Conservation (phyloP, 345 rosid species). For the Cardiospermum halicacabum region DNA sequence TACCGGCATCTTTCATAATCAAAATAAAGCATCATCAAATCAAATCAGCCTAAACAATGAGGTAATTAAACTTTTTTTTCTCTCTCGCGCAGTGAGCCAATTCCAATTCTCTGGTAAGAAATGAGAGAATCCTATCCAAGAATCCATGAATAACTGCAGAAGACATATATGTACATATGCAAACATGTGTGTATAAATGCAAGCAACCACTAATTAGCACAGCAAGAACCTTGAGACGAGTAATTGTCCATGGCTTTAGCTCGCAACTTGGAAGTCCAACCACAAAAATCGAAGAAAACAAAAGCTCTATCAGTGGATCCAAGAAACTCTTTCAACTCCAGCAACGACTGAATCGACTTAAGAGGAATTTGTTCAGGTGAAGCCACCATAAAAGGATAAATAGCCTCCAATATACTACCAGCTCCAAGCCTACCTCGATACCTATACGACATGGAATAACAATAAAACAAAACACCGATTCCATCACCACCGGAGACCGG, state of each 20-base stretch:
- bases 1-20: too few relatives aligned
- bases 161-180: too few relatives aligned
- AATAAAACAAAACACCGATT: slow-evolving; percentile 49
- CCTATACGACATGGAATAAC: slow-evolving; percentile 57
- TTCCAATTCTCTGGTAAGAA: too few relatives aligned
- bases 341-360: slow-evolving; percentile 30
- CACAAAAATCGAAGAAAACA: slow-evolving; percentile 73
- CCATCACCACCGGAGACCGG: slow-evolving; percentile 63
- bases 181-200: neutral
- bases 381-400: slow-evolving; percentile 41
- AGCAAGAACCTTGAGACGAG: slow-evolving; percentile 24
- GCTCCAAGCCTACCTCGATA: slow-evolving; percentile 70
- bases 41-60: too few relatives aligned
- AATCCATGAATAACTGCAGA: too few relatives aligned
- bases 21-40: too few relatives aligned
- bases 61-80: too few relatives aligned
- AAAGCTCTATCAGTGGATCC: slow-evolving; percentile 78
- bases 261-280: slow-evolving; percentile 61
- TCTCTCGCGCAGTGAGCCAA: too few relatives aligned
- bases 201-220: neutral
- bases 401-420: slow-evolving; percentile 43
- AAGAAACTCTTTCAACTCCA: slow-evolving; percentile 53
- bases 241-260: slow-evolving; percentile 35
- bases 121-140: too few relatives aligned
- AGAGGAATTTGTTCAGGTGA: slow-evolving; percentile 55